Evolutionary conservation across 805 yeast species (phyloP).

Genomic region (Candida yuanshanica): DNA sequence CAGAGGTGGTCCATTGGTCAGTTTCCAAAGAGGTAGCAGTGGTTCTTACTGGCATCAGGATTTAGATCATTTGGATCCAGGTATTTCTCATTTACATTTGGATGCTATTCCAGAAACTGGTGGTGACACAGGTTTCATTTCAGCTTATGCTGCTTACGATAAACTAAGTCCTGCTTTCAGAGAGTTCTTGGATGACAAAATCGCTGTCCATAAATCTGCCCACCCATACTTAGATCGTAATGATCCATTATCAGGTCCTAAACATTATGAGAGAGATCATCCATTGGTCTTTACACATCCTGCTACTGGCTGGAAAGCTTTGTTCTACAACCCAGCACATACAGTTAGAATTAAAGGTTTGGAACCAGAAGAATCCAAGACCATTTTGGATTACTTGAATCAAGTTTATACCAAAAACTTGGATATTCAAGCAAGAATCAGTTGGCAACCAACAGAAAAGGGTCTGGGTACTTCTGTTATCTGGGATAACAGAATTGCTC

Average conservation of each 20-base stretch:
- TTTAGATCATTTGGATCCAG: slow-evolving; percentile 53
- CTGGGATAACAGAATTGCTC: slow-evolving; percentile 56
- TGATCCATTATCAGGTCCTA: slow-evolving; percentile 41
- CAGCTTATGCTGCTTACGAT: slow-evolving; percentile 53
- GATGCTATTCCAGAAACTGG: slow-evolving; percentile 45
- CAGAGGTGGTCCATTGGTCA: slow-evolving; percentile 22
- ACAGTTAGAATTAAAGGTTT: slow-evolving; percentile 45
- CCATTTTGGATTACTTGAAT: slow-evolving; percentile 39
- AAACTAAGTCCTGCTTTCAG: slow-evolving; percentile 47
- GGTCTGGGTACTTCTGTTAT: slow-evolving; percentile 46
- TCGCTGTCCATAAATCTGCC: slow-evolving; percentile 38
- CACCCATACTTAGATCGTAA: slow-evolving; percentile 34
- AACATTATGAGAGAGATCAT: slow-evolving; percentile 45
- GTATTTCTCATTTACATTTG: slow-evolving; percentile 44
- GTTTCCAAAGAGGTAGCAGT: slow-evolving; percentile 11
- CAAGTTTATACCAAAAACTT: slow-evolving; percentile 42
- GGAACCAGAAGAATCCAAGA: slow-evolving; percentile 40
- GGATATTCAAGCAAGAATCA: slow-evolving; percentile 51
- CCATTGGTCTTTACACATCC: slow-evolving; percentile 58
- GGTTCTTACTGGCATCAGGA: slow-evolving; percentile 39
- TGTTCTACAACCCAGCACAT: slow-evolving; percentile 45
- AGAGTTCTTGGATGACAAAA: slow-evolving; percentile 47
- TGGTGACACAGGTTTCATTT: slow-evolving; percentile 51
- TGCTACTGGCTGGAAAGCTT: slow-evolving; percentile 55
- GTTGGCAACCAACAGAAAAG: slow-evolving; percentile 39